phyloP scores from a whole-genome alignment of 805 yeast genomes.

The Metschnikowia lunata region DNA sequence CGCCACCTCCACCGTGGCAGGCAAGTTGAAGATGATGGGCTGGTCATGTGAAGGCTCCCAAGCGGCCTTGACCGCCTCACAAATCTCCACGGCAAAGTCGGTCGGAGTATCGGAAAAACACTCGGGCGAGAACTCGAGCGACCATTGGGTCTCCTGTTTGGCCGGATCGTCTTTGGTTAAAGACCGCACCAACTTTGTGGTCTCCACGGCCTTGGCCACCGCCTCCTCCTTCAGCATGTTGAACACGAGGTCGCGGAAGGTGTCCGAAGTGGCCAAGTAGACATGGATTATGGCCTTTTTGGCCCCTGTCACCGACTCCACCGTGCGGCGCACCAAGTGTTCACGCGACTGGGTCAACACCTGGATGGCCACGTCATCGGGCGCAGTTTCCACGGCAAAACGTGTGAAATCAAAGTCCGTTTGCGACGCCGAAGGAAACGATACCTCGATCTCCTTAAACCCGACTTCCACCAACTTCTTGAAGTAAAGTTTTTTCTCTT shows the following conservation, averaged over 20 bases:
- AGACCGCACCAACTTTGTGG: slow-evolving; percentile 61
- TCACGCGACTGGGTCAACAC: slow-evolving; percentile 76
- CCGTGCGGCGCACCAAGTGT: slow-evolving; percentile 67
- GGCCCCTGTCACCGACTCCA: slow-evolving; percentile 69
- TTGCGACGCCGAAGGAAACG: slow-evolving; percentile 79
- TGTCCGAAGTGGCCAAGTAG: slow-evolving; percentile 71
- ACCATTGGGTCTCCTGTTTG: slow-evolving; percentile 61
- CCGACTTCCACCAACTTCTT: slow-evolving; percentile 69
- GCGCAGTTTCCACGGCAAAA: slow-evolving; percentile 74
- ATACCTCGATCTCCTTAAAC: slow-evolving; percentile 75
- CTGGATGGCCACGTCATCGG: slow-evolving; percentile 70
- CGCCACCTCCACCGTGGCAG: slow-evolving; percentile 78
- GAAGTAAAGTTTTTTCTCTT: slow-evolving; percentile 70
- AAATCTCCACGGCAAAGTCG: slow-evolving; percentile 69
- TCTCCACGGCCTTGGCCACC: slow-evolving; percentile 62
- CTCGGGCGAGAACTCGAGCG: slow-evolving; percentile 75
- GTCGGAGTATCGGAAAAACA: slow-evolving; percentile 71
- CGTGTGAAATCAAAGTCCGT: slow-evolving; percentile 80
- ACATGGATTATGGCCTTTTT: slow-evolving; percentile 68
- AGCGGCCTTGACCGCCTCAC: slow-evolving; percentile 73
- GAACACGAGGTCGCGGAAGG: slow-evolving; percentile 72
- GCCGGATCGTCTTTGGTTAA: slow-evolving; percentile 72
- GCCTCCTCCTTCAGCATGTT: slow-evolving; percentile 69
- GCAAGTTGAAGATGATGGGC: slow-evolving; percentile 74
- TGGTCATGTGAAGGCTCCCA: slow-evolving; percentile 76